Conservation (phyloP, 2,329 filamentous ascomycete species). For the Stagonosporopsis rhizophila region DNA sequence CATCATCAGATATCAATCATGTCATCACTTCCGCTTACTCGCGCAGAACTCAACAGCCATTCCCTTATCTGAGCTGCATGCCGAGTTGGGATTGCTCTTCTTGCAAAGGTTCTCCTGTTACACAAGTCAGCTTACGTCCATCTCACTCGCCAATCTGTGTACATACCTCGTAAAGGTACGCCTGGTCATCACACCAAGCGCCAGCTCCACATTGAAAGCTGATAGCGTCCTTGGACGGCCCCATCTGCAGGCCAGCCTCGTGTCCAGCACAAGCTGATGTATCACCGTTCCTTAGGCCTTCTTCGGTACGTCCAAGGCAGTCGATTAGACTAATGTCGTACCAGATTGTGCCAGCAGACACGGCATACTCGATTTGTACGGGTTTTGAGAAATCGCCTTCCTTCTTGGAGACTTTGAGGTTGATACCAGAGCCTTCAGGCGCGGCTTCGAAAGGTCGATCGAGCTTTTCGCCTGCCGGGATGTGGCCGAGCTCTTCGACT, state of each 20-base stretch:
- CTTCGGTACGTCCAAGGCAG: conserved; percentile 15
- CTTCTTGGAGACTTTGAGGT: conserved; percentile 24
- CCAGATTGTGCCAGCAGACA: conserved; percentile 14
- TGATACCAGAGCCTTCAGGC: conserved; percentile 18
- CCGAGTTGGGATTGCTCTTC: conserved; percentile 21
- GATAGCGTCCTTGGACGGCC: conserved; percentile 10
- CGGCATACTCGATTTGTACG: conserved; percentile 25
- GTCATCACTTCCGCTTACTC: conserved; percentile 14
- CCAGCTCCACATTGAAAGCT: conserved; percentile 25
- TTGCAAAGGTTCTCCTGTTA: conserved; percentile 30
- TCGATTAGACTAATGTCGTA: conserved; percentile 32
- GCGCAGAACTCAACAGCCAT: conserved; percentile 31
- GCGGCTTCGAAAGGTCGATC: conserved; percentile 13
- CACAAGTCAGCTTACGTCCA: conserved; percentile 3
- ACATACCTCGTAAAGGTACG: conserved; percentile 26
- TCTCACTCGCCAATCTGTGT: background rate
- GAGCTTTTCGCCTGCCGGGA: conserved; percentile 16
- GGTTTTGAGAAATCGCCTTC: conserved; percentile 18
- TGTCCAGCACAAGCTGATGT: conserved; percentile 22
- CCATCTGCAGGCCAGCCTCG: conserved; percentile 27
- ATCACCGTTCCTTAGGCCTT: conserved; percentile 16
- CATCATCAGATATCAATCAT: background rate
- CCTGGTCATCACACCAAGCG: conserved; percentile 32
- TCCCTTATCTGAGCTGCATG: conserved; percentile 12
- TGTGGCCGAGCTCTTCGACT: conserved; percentile 2